These are phyloP conservation scores for Phyllostachys edulis DNA, from an alignment of 176 grass and related monocot species.

Conservation along the genomic window DNA sequence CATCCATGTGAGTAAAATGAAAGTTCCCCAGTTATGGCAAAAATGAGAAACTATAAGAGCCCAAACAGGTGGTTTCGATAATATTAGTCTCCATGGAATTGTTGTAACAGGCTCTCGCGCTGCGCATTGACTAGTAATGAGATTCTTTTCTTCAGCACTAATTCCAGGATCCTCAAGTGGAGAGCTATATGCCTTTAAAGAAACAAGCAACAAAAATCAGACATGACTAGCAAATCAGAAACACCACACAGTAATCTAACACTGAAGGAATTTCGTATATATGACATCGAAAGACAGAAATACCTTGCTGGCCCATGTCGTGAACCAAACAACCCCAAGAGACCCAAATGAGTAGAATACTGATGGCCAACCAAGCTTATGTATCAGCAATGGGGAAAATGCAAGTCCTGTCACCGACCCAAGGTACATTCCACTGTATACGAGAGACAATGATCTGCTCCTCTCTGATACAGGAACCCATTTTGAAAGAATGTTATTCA, in stretches of 20 bases:
- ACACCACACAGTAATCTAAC: constrained; percentile 2
- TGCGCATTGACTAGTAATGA: constrained; percentile 59
- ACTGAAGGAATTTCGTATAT: background rate
- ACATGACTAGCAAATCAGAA: constrained; percentile 4
- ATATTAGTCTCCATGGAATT: constrained; percentile 87
- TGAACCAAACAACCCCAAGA: constrained; percentile 74
- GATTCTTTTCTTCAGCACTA: constrained; percentile 65
- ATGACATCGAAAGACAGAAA: constrained; percentile 6
- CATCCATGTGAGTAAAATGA: constrained; percentile 99
- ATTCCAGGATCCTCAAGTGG: constrained; percentile 90
- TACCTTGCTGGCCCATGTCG: constrained; percentile 73
- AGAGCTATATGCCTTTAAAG: constrained; percentile 78
- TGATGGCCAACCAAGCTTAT: constrained; percentile 87
- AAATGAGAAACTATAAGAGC: constrained; percentile 94
- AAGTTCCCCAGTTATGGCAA: constrained; percentile 98
- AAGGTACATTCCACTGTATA: constrained; percentile 98
- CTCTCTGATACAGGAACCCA: constrained; percentile 93
- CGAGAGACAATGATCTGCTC: constrained; percentile 81
- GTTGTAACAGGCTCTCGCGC: constrained; percentile 69
- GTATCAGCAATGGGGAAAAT: constrained; percentile 92
- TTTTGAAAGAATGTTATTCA: constrained; percentile 96
- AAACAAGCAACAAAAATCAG: constrained; percentile 14
- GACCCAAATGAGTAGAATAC: constrained; percentile 95
- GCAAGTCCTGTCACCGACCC: constrained; percentile 92
- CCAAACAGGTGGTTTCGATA: constrained; percentile 92